These are phyloP conservation scores for Afroboletus lepidellus DNA, from an alignment of 1,284 basidiomycete species.

Conservation along the genomic window DNA sequence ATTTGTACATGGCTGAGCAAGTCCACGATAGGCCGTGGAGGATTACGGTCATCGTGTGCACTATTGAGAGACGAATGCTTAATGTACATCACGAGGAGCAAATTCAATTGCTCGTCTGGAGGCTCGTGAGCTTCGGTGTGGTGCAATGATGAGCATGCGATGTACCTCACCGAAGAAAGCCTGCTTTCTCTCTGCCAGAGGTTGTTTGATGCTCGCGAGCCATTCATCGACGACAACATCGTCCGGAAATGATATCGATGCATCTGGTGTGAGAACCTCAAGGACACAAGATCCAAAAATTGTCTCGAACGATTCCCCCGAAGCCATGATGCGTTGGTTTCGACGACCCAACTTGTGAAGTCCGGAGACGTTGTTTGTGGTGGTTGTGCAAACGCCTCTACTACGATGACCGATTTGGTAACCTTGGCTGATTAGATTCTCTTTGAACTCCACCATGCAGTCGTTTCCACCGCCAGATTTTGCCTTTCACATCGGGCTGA, in stretches of 20 bases:
- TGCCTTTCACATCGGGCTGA: slow-evolving; percentile 30
- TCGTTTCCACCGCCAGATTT: slow-evolving; percentile 31
- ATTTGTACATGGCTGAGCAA: slow-evolving; percentile 74
- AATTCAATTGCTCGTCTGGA: slow-evolving; percentile 72
- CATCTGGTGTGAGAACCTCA: slow-evolving; percentile 65
- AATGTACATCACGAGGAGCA: slow-evolving; percentile 58
- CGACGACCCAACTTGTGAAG: no score
- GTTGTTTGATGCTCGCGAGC: slow-evolving; percentile 45
- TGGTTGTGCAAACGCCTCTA: slow-evolving; percentile 20
- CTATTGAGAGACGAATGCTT: slow-evolving; percentile 39
- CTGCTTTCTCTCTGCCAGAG: slow-evolving; percentile 47
- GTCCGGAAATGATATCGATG: slow-evolving; percentile 58
- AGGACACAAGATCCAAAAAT: slow-evolving; percentile 64
- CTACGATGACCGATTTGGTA: slow-evolving; percentile 14
- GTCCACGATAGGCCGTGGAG: slow-evolving; percentile 56
- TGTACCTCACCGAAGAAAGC: slow-evolving; percentile 71
- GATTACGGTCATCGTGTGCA: slow-evolving; percentile 39
- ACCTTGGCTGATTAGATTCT: slow-evolving; percentile 6
- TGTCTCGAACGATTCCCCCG: slow-evolving; percentile 48
- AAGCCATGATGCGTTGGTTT: slow-evolving; percentile 16
- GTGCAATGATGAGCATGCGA: slow-evolving; percentile 13
- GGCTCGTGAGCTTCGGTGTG: slow-evolving; percentile 31
- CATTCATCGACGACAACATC: slow-evolving; percentile 49
- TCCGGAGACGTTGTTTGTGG: slow-evolving; percentile 12
- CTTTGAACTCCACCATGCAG: slow-evolving; percentile 21